phyloP scores from a whole-genome alignment of 2,329 filamentous ascomycete genomes.

The Calonectria crousiana region DNA sequence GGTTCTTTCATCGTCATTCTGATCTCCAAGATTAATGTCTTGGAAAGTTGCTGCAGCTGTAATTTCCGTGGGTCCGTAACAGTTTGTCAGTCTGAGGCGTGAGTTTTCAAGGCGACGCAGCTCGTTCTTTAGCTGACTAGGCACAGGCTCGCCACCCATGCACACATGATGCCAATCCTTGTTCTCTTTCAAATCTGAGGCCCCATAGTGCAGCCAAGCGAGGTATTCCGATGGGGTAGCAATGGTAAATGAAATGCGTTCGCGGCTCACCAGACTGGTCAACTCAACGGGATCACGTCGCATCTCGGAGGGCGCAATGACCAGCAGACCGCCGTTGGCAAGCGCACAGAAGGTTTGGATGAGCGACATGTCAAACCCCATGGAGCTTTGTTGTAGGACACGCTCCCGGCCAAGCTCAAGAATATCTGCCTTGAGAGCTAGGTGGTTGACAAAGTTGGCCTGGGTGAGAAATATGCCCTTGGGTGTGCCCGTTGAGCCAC shows the following conservation, averaged over 20 bases:
- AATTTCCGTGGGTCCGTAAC: constrained; percentile 48
- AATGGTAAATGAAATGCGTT: constrained; percentile 52
- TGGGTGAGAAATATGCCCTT: constrained; percentile 56
- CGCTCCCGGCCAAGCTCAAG: constrained; percentile 39
- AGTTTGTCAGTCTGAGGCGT: constrained; percentile 29
- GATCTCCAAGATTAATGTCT: neutral
- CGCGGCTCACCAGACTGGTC: constrained; percentile 48
- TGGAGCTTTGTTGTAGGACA: constrained; percentile 54
- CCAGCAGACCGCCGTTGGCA: constrained; percentile 50
- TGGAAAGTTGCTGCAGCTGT: constrained; percentile 25
- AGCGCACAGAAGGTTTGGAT: constrained; percentile 53
- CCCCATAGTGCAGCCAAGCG: constrained; percentile 44
- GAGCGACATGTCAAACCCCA: constrained; percentile 56
- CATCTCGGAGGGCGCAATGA: constrained; percentile 46
- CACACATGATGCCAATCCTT: constrained; percentile 13
- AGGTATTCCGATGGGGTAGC: constrained; percentile 57
- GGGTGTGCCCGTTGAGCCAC: constrained; percentile 50
- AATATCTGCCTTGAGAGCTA: constrained; percentile 38
- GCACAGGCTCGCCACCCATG: constrained; percentile 19
- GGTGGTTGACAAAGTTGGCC: constrained; percentile 43
- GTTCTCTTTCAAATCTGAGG: neutral
- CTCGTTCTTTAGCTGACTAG: constrained; percentile 22
- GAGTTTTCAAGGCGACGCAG: constrained; percentile 35
- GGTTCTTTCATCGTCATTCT: neutral
- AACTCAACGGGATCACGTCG: constrained; percentile 50